Evolutionary conservation across 495 filamentous ascomycete genomes (phyloP).

Genomic region (Melanomma pulvis-pyrius): DNA sequence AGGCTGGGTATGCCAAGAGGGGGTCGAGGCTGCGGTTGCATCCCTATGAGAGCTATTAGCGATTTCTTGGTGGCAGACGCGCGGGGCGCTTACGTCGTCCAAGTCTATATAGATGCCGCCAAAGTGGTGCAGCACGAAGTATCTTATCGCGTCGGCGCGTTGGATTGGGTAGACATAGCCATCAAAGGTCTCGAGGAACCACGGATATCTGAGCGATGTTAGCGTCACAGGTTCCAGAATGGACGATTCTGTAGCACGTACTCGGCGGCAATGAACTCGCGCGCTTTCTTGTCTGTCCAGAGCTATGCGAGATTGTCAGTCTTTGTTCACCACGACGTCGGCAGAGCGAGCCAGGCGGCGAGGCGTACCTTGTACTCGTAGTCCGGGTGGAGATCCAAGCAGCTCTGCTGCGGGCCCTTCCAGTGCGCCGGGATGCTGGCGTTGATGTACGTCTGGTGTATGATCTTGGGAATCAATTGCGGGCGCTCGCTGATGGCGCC

Average conservation of each 20-base stretch:
- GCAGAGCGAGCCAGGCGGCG: not conserved
- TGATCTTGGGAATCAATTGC: constrained; percentile 82
- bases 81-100: constrained; percentile 67
- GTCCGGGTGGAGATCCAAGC: constrained; percentile 72
- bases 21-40: constrained; percentile 83
- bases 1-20: constrained; percentile 76
- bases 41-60: constrained; percentile 53
- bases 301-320: constrained; percentile 52
- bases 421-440: constrained; percentile 74
- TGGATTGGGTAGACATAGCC: constrained; percentile 80
- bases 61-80: not conserved
- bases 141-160: constrained; percentile 83
- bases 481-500: constrained; percentile 56
- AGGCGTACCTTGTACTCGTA: constrained; percentile 78
- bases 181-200: constrained; percentile 85
- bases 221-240: not conserved
- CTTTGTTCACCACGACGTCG: constrained; percentile 15
- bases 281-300: constrained; percentile 80
- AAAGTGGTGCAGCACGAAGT: constrained; percentile 81
- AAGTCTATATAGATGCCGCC: constrained; percentile 90
- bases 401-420: constrained; percentile 71
- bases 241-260: constrained; percentile 15
- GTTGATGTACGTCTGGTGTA: constrained; percentile 86
- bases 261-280: constrained; percentile 68
- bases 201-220: constrained; percentile 64